These are phyloP conservation scores for Pyrenopolyporus hunteri DNA, from an alignment of 495 filamentous ascomycete species.

Conservation along the genomic window DNA sequence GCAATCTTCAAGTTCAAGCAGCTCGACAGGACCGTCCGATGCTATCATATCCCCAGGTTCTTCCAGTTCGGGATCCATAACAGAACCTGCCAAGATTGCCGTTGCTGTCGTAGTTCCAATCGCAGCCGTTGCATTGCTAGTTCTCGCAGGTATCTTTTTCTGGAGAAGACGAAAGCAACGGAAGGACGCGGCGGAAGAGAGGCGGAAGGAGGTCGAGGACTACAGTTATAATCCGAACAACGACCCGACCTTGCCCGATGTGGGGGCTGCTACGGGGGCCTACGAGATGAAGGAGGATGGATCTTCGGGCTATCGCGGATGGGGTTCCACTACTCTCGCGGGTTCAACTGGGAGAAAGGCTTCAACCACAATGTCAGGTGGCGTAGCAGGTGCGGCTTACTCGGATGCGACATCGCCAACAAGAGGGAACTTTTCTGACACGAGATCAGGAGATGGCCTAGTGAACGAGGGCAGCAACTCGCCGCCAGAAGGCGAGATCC, in stretches of 20 bases:
- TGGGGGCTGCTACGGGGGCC: conserved; percentile 55
- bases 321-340: conserved; percentile 78
- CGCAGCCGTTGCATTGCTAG: conserved; percentile 81
- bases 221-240: conserved; percentile 96
- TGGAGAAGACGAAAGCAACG: conserved; percentile 86
- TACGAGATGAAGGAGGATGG: conserved; percentile 75
- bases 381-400: conserved; percentile 66
- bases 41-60: conserved; percentile 43
- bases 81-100: conserved; percentile 73
- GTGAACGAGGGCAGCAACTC: conserved; percentile 63
- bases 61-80: conserved; percentile 53
- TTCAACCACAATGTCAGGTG: conserved; percentile 86
- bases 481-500: conserved; percentile 70
- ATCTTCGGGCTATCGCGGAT: conserved; percentile 84
- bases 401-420: conserved; percentile 80
- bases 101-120: conserved; percentile 95
- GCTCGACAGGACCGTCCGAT: conserved; percentile 36
- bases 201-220: conserved; percentile 94
- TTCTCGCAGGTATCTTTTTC: conserved; percentile 76
- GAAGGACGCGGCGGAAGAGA: conserved; percentile 82
- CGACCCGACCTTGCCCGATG: conserved; percentile 78
- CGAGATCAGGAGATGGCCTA: conserved; percentile 72
- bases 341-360: conserved; percentile 80
- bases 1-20: conserved; percentile 21
- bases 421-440: conserved; percentile 72